Evolutionary conservation across 176 grass and related monocot genomes (phyloP).

Genomic region (Aegilops umbellulata): DNA sequence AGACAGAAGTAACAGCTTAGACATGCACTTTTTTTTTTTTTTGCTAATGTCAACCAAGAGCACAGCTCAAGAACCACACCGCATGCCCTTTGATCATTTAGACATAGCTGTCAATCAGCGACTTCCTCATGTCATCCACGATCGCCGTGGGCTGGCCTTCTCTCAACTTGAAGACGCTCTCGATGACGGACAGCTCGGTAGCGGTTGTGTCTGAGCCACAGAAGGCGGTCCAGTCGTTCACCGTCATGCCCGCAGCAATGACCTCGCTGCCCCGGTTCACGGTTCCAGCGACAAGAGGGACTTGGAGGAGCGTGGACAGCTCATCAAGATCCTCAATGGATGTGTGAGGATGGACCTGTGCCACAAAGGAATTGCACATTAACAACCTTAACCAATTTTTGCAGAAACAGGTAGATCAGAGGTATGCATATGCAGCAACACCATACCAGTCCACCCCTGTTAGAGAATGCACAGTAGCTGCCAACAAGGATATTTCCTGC

Average conservation of each 20-base stretch:
- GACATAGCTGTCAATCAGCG: slow-evolving; percentile 90
- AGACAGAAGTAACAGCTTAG: background rate
- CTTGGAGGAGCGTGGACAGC: slow-evolving; percentile 93
- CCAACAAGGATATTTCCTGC: slow-evolving; percentile 97
- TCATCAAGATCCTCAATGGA: slow-evolving; percentile 99
- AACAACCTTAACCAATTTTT: background rate
- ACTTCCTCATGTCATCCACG: slow-evolving; percentile 89
- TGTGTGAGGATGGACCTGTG: slow-evolving; percentile 93
- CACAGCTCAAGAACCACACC: slow-evolving; percentile 8
- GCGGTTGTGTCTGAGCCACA: slow-evolving; percentile 90
- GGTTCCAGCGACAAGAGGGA: slow-evolving; percentile 88
- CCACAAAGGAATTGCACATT: background rate
- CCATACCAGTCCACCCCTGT: slow-evolving; percentile 84
- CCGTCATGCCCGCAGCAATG: slow-evolving; percentile 84
- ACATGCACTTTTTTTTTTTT: slow-evolving; percentile 9
- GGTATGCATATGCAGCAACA: background rate
- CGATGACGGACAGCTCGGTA: slow-evolving; percentile 92
- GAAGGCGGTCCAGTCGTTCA: slow-evolving; percentile 98
- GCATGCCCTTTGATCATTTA: slow-evolving; percentile 24
- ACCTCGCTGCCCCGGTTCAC: slow-evolving; percentile 97
- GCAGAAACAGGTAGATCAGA: background rate
- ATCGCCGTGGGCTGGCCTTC: slow-evolving; percentile 68
- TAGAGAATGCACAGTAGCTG: slow-evolving; percentile 83
- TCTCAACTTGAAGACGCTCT: slow-evolving; percentile 92
- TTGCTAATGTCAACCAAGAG: background rate